A percentile compares a stretch with the other conserved stretches of the same genome.
Evolutionary conservation across 768 basidiomycete genomes (phyloP).

Genomic region (Pleurotus djamor): DNA sequence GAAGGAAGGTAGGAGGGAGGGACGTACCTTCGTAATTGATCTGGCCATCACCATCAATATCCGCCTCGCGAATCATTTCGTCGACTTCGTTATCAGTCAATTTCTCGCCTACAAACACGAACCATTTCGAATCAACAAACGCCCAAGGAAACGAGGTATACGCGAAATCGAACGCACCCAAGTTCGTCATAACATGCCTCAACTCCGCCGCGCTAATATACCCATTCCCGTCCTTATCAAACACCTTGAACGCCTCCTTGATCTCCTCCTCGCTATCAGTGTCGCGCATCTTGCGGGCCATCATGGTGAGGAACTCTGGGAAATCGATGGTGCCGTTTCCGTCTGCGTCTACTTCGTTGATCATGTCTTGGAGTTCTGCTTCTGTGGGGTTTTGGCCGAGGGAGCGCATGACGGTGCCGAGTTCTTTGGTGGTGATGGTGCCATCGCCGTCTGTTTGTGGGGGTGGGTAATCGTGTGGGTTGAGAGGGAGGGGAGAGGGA

Average conservation of each 20-base stretch:
- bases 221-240: slow-evolving; percentile 20
- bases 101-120: slow-evolving; percentile 21
- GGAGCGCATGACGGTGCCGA: slow-evolving; percentile 92
- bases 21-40: slow-evolving; percentile 69
- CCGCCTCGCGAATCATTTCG: slow-evolving; percentile 47
- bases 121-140: neutral
- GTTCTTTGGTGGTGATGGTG: slow-evolving; percentile 87
- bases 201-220: slow-evolving; percentile 22
- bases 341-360: slow-evolving; percentile 85
- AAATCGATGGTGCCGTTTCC: slow-evolving; percentile 87
- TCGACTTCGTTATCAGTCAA: slow-evolving; percentile 28
- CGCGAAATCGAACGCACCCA: slow-evolving; percentile 13
- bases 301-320: slow-evolving; percentile 82
- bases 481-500: neutral
- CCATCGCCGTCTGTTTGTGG: slow-evolving; percentile 78
- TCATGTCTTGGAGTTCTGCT: slow-evolving; percentile 91
- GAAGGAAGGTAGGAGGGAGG: neutral
- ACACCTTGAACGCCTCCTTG: slow-evolving; percentile 91
- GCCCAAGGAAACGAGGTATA: neutral
- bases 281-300: slow-evolving; percentile 88
- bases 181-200: slow-evolving; percentile 23
- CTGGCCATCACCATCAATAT: slow-evolving; percentile 79
- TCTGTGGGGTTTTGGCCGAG: slow-evolving; percentile 93
- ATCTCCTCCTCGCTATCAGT: slow-evolving; percentile 94
- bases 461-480: neutral